Percentiles rank a stretch among this genome's conserved stretches.
phyloP scores from a whole-genome alignment of 1,139 yeast species.

The Kluyveromyces sp. region DNA sequence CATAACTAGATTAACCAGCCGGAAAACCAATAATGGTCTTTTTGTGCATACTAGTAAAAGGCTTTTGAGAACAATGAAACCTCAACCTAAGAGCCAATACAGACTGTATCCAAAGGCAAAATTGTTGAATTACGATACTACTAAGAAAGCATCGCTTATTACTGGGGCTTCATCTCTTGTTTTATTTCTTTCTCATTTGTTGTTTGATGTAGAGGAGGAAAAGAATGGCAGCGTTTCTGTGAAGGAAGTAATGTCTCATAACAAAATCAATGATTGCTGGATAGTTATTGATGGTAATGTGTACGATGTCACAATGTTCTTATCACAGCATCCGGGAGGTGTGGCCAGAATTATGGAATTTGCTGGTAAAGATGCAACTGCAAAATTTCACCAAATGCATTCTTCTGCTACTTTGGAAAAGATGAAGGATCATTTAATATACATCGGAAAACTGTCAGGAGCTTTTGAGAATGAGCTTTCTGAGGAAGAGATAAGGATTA shows the following conservation, averaged over 20 bases:
- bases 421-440: conserved; percentile 6
- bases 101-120: neutral
- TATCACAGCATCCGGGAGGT: conserved; percentile 98
- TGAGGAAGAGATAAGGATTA: conserved; percentile 30
- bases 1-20: too few relatives aligned
- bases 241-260: conserved; percentile 49
- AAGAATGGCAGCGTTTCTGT: conserved; percentile 21
- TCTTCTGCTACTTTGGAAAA: conserved; percentile 48
- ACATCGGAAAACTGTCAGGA: conserved; percentile 15
- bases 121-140: neutral
- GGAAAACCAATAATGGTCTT: too few relatives aligned
- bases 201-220: conserved; percentile 1
- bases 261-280: conserved; percentile 76
- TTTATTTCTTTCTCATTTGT: conserved; percentile 1
- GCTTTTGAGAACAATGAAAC: too few relatives aligned
- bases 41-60: too few relatives aligned
- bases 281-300: conserved; percentile 85
- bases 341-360: conserved; percentile 88
- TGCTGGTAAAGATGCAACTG: conserved; percentile 91
- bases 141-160: conserved; percentile 3
- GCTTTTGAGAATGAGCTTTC: conserved; percentile 28
- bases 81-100: neutral
- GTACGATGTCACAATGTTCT: conserved; percentile 71
- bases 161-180: conserved; percentile 3
- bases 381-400: conserved; percentile 90